Evolutionary conservation across 179 eudicot genomes (phyloP), one percentile per base, ranked within the genome.

Genomic region (Spinacia oleracea): DNA sequence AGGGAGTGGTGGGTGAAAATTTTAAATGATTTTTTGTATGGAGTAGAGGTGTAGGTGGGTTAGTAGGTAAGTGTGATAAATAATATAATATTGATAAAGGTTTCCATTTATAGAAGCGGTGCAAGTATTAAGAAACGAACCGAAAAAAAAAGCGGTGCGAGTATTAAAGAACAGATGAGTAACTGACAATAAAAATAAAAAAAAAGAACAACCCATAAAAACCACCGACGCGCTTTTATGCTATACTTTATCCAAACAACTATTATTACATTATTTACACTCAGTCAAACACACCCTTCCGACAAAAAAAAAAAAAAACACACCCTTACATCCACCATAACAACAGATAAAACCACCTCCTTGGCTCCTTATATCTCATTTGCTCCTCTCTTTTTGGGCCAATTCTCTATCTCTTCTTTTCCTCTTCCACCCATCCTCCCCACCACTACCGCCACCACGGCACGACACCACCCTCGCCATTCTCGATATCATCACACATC

Each of bases 311-410:
- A 63, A 2, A 27, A 77, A 66, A 77, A 14, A 25, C 4, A 50
- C 3, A 77, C 73, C 79, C 62, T 20, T 50, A 45, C 21, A 27
- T 60, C 16, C 43, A n/a, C n/a, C 9, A 20, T 29, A 27, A 50
- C 50, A 79, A 53, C 73, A 79, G 67, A 79, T 63, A 51, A 23
- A n/a, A 51, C 59, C 70, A 16, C 42, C 71, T 43, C 66, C 27
- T 78, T 69, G 32, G 56, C 31, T 50, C 74, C 32, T 11, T 48
- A 51, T 51, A 34, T 25, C 34, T 64, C 29, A 23, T 53, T 42
- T 4, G 38, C 46, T 53, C 69, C 38, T 35, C 25, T 25, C 59
- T 42, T 27, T 14, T 38, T 67, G 53, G n/a, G 42, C 29, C 66
- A 73, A 68, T 21, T 43, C 35, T 58, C 27, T 62, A 29, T 15